phyloP scores from a whole-genome alignment of 306 rosid genomes.

The Vigna mungo region DNA sequence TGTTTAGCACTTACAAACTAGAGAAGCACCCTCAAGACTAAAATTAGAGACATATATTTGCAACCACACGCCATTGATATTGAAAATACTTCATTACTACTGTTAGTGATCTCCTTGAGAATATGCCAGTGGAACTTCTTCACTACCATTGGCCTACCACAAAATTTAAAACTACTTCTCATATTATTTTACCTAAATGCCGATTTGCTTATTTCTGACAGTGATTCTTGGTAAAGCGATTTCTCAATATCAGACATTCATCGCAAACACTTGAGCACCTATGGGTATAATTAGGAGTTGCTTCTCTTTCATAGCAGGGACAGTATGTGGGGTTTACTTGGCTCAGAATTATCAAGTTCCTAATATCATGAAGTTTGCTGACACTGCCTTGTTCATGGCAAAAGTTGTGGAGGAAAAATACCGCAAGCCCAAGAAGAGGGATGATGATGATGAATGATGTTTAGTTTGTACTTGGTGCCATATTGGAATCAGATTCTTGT shows the following conservation, averaged over 20 bases:
- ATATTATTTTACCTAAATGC: constrained; percentile 27
- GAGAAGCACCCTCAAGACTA: neutral
- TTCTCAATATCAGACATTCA: constrained; percentile 23
- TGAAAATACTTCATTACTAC: neutral
- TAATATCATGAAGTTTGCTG: constrained; percentile 67
- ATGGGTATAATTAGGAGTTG: constrained; percentile 86
- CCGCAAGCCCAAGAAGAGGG: constrained; percentile 71
- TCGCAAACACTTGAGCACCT: constrained; percentile 30
- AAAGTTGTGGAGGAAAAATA: constrained; percentile 65
- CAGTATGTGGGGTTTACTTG: constrained; percentile 66
- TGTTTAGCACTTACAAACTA: neutral
- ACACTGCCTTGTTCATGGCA: constrained; percentile 67
- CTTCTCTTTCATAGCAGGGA: constrained; percentile 77
- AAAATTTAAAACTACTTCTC: constrained; percentile 2
- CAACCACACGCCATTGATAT: neutral
- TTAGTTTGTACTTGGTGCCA: constrained; percentile 16
- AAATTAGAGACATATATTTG: constrained; percentile 14
- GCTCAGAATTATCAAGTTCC: constrained; percentile 93
- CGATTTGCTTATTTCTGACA: constrained; percentile 33
- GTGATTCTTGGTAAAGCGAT: constrained; percentile 17
- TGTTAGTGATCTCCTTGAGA: neutral
- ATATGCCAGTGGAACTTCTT: neutral
- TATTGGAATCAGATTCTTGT: constrained; percentile 46
- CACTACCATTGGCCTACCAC: constrained; percentile 7
- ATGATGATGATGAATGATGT: constrained; percentile 48